Base-by-base conservation (phyloP, 768 basidiomycete species). In the Austroboletus eburneus region DNA sequence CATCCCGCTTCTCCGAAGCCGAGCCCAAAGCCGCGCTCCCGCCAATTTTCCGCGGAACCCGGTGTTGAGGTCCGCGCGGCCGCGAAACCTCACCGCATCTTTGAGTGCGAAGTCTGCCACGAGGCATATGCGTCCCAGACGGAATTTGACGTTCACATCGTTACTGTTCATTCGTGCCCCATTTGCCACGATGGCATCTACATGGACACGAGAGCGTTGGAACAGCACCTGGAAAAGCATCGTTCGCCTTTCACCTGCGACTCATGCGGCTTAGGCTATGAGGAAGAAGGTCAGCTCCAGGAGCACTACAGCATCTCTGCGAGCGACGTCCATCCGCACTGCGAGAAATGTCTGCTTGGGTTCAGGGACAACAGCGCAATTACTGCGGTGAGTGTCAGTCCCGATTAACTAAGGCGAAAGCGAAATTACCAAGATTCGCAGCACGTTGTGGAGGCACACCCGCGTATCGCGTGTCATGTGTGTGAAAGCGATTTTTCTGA, bases 361-460 rank as follows among this genome's bases (percentile, higher is more conserved):
- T 74, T 73, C 34, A 65, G 68, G 49, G 62, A 68, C 48, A 49
- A 60, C 8, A 52, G 43, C 14, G 33, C 42, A 3, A 68, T 64
- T 45, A 32, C 45, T n/a, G 53, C 56, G 47, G 74, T 72, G 51
- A 46, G 64, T 52, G n/a, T 4, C 2, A 17, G n/a, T n/a, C n/a
- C n/a, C 18, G 5, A 4, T 47, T 23, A 18, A 13, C 17, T 24
- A 39, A 20, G 25, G 27, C 41, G 30, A 9, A 39, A 39, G 42
- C 36, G 22, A 43, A 18, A 35, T 29, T 8, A 39, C 40, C 43
- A 29, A 56, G 44, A 9, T 46, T 44, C 41, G 10, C 47, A 77
- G 76, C 75, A 77, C 46, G 53, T 64, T n/a, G 49, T 59, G n/a
- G 57, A 57, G 18, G 46, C 35, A 2, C 75, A 77, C 52, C 66